Evolutionary conservation across 2,329 filamentous ascomycete species (phyloP).

Genomic region (Fusarium hostae): DNA sequence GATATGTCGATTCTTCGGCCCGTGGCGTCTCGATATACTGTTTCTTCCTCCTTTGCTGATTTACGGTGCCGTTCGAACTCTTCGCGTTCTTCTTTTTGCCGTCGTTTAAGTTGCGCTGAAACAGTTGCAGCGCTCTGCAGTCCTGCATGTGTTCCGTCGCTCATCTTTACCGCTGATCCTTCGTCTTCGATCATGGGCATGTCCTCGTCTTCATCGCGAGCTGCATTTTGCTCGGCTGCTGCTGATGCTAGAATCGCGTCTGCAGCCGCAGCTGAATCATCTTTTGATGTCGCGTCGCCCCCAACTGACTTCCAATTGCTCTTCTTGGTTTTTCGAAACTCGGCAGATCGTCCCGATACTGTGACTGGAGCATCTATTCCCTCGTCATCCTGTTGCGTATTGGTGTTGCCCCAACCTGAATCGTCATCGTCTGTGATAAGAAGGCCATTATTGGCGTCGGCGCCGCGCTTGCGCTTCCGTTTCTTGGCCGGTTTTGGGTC

Average conservation of each 20-base stretch:
- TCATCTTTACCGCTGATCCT: slow-evolving; percentile 74
- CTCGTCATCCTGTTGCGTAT: slow-evolving; percentile 58
- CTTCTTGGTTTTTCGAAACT: slow-evolving; percentile 81
- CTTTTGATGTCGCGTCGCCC: slow-evolving; percentile 42
- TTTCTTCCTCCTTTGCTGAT: slow-evolving; percentile 72
- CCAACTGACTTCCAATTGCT: slow-evolving; percentile 82
- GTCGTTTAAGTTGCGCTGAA: slow-evolving; percentile 72
- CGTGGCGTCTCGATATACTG: slow-evolving; percentile 94
- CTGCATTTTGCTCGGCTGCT: slow-evolving; percentile 72
- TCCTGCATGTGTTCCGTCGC: slow-evolving; percentile 86
- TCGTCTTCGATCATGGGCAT: slow-evolving; percentile 58
- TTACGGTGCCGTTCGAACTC: slow-evolving; percentile 59
- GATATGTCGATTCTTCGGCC: slow-evolving; percentile 93
- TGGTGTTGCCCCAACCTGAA: slow-evolving; percentile 58
- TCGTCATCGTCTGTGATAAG: slow-evolving; percentile 75
- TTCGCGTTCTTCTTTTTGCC: slow-evolving; percentile 71
- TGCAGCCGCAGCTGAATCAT: slow-evolving; percentile 69
- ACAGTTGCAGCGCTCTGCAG: slow-evolving; percentile 87
- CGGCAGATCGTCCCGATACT: slow-evolving; percentile 63
- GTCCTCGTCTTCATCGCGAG: slow-evolving; percentile 60
- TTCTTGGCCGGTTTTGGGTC: slow-evolving; percentile 69
- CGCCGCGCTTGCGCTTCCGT: slow-evolving; percentile 68
- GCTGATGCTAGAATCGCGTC: slow-evolving; percentile 82
- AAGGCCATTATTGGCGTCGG: slow-evolving; percentile 63
- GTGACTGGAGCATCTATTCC: slow-evolving; percentile 64